These are phyloP conservation scores for Coemansia sp. DNA, from an alignment of 192 early-diverging fungal genomes.

Conservation along the genomic window DNA sequence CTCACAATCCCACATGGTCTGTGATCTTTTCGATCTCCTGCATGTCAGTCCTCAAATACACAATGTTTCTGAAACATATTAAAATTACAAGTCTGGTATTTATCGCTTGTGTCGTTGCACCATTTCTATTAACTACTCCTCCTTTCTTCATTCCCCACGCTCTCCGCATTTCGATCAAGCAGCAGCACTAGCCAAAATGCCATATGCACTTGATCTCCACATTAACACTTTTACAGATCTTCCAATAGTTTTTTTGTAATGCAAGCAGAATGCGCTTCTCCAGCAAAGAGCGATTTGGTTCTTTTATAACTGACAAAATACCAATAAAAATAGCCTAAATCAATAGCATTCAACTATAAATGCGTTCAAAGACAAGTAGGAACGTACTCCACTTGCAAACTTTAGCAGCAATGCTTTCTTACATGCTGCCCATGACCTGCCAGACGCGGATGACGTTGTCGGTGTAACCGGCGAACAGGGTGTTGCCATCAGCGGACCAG, in stretches of 20 bases:
- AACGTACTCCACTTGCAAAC: slow-evolving; percentile 53
- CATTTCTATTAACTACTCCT: no score
- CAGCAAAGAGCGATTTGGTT: neutral
- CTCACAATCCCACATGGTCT: neutral
- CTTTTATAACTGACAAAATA: neutral
- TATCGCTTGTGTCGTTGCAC: no score
- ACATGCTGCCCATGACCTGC: slow-evolving; percentile 69
- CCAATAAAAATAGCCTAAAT: neutral
- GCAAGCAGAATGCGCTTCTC: neutral
- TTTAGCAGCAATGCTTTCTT: slow-evolving; percentile 17
- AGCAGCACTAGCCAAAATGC: no score
- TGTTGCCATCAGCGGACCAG: slow-evolving; percentile 98
- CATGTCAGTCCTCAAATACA: neutral
- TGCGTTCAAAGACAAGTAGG: slow-evolving; percentile 36
- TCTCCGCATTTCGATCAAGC: neutral
- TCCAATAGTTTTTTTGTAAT: no score
- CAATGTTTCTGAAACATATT: neutral
- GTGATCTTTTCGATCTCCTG: neutral
- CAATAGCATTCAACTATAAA: neutral
- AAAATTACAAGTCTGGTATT: no score
- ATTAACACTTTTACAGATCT: no score
- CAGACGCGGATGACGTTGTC: slow-evolving; percentile 85
- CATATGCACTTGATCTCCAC: no score
- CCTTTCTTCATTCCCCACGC: no score
- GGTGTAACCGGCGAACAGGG: slow-evolving; percentile 97